Evolutionary conservation across 257 asterid species (phyloP).

Genomic region (Solanum lignicaule): DNA sequence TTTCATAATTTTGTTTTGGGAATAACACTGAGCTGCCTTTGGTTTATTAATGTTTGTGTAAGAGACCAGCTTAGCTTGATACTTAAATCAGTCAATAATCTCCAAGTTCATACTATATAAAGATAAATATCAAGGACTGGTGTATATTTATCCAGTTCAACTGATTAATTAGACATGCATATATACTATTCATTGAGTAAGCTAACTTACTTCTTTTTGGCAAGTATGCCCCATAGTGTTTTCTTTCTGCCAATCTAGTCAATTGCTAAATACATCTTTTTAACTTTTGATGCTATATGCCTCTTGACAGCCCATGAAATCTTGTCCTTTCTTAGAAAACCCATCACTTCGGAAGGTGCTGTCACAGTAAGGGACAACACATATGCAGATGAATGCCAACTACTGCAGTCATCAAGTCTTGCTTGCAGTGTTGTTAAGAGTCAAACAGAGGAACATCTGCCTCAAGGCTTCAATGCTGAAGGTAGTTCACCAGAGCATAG

Average conservation of each 20-base stretch:
- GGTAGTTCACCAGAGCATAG: slow-evolving; percentile 11
- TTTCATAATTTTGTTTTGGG: not conserved
- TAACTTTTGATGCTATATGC: not conserved
- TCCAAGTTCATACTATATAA: not conserved
- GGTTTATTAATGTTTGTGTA: not conserved
- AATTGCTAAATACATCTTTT: not conserved
- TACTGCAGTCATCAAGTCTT: slow-evolving; percentile 21
- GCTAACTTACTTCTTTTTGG: not conserved
- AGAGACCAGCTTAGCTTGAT: not conserved
- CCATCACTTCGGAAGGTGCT: slow-evolving; percentile 22
- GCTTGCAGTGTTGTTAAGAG: slow-evolving; percentile 21
- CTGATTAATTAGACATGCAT: not conserved
- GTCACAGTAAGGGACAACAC: slow-evolving; percentile 16
- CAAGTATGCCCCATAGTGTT: not conserved
- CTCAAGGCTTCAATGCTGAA: slow-evolving; percentile 14
- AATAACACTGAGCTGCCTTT: not conserved
- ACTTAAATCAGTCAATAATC: not conserved
- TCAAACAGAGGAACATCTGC: slow-evolving; percentile 11
- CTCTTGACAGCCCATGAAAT: slow-evolving; percentile 59
- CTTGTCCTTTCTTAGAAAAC: slow-evolving; percentile 59
- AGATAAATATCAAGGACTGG: not conserved
- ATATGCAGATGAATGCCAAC: slow-evolving; percentile 12
- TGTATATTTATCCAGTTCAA: not conserved
- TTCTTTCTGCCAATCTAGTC: not conserved
- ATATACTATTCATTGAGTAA: not conserved